These are phyloP conservation scores for Fusarium sp. DNA, from an alignment of 2,329 filamentous ascomycete species.

Conservation along the genomic window DNA sequence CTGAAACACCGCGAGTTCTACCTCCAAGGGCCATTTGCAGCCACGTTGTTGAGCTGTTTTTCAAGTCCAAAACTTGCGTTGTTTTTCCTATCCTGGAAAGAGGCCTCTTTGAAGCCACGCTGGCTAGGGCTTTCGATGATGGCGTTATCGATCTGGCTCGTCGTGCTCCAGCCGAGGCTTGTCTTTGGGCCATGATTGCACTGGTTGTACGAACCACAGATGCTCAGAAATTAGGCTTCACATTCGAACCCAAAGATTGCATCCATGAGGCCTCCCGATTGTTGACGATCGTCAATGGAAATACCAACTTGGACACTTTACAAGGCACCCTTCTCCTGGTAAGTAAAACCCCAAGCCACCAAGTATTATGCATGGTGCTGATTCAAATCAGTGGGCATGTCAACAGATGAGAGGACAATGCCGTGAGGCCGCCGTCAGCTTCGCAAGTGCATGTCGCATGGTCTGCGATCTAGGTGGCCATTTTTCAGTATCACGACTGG, in stretches of 20 bases:
- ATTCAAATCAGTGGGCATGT: constrained; percentile 6
- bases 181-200: constrained; percentile 29
- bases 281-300: constrained; percentile 17
- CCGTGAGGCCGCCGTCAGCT: constrained; percentile 25
- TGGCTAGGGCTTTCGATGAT: constrained; percentile 18
- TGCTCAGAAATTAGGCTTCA: not conserved
- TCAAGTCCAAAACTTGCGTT: constrained; percentile 29
- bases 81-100: constrained; percentile 29
- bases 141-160: not conserved
- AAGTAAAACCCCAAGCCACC: not conserved
- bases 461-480: constrained; percentile 32
- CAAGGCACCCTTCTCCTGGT: constrained; percentile 33
- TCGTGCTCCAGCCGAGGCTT: constrained; percentile 15
- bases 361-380: not conserved
- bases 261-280: constrained; percentile 14
- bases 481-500: constrained; percentile 16
- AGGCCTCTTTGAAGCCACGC: constrained; percentile 21
- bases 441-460: constrained; percentile 30
- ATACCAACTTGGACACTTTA: constrained; percentile 22
- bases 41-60: constrained; percentile 23
- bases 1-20: constrained; percentile 19
- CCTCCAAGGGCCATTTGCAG: constrained; percentile 1
- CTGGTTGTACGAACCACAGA: constrained; percentile 21
- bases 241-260: constrained; percentile 13
- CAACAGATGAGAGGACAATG: constrained; percentile 28